phyloP scores from a whole-genome alignment of 495 filamentous ascomycete species.

The Ascobolus immersus region DNA sequence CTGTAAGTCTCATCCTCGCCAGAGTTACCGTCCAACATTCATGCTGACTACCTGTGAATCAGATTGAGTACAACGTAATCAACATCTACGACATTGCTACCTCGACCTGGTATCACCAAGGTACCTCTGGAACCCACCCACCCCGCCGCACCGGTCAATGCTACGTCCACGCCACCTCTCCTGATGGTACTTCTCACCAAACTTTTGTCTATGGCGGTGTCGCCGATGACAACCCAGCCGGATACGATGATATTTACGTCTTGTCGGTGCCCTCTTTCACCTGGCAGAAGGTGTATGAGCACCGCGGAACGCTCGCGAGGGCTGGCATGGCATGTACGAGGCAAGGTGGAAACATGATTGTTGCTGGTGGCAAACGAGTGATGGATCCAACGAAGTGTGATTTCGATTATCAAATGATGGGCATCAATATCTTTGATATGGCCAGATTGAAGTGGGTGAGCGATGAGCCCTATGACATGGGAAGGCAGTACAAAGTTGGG shows the following conservation, averaged over 20 bases:
- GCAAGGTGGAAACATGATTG: too few species aligned
- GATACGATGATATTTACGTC: conserved; percentile 44
- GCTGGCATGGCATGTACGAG: too few species aligned
- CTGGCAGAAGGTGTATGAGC: conserved; percentile 33
- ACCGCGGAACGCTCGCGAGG: conserved; percentile 24
- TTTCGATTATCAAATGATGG: too few species aligned
- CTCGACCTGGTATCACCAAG: conserved; percentile 44
- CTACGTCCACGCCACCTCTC: conserved; percentile 37
- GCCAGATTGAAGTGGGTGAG: too few species aligned
- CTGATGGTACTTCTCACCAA: conserved; percentile 41
- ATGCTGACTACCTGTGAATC: background rate
- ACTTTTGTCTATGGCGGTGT: too few species aligned
- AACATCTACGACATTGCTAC: conserved; percentile 48
- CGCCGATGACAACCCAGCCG: too few species aligned
- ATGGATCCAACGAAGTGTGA: too few species aligned
- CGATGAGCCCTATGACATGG: too few species aligned
- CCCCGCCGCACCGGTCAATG: conserved; percentile 39
- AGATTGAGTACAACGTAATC: conserved; percentile 20
- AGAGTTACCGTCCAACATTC: background rate
- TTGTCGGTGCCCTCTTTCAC: conserved; percentile 45
- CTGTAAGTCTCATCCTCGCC: background rate
- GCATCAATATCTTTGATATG: too few species aligned
- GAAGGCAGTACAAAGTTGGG: too few species aligned
- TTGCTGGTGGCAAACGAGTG: too few species aligned
- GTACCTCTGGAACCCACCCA: conserved; percentile 33